Evolutionary conservation across 2,329 filamentous ascomycete genomes (phyloP).

Genomic region (Neofusicoccum sp.): DNA sequence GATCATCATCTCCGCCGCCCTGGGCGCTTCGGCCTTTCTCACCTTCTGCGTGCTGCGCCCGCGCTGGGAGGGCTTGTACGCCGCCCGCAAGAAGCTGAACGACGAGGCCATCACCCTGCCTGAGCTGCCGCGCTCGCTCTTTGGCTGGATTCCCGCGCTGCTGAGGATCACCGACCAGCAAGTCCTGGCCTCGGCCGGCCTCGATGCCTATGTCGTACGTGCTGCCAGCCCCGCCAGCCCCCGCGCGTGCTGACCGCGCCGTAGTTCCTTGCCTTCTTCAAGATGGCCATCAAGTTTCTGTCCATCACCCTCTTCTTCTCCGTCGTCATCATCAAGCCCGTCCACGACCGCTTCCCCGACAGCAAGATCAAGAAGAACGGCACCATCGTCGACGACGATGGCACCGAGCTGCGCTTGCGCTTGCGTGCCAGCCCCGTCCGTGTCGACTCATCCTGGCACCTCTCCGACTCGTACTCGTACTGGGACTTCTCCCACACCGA

Average conservation of each 20-base stretch:
- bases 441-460: neutral
- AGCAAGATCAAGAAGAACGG: conserved; percentile 26
- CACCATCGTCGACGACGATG: conserved; percentile 14
- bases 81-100: conserved; percentile 77
- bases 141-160: conserved; percentile 89
- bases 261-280: conserved; percentile 88
- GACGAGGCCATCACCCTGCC: conserved; percentile 67
- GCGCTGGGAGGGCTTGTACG: conserved; percentile 88
- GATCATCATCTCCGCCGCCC: conserved; percentile 66
- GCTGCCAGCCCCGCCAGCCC: neutral
- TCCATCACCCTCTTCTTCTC: conserved; percentile 78
- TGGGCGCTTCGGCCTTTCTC: conserved; percentile 70
- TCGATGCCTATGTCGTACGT: conserved; percentile 88
- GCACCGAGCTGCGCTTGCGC: conserved; percentile 1
- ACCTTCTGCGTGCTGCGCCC: conserved; percentile 81
- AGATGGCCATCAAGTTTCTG: conserved; percentile 86
- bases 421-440: neutral
- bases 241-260: conserved; percentile 2
- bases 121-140: conserved; percentile 75
- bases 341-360: conserved; percentile 67
- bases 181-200: conserved; percentile 81
- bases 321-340: conserved; percentile 74
- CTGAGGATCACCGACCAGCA: conserved; percentile 86
- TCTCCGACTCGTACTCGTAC: conserved; percentile 13
- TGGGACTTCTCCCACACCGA: conserved; percentile 42